Evolutionary conservation across 1,139 yeast genomes (phyloP).

Genomic region (Pichia sp.): DNA sequence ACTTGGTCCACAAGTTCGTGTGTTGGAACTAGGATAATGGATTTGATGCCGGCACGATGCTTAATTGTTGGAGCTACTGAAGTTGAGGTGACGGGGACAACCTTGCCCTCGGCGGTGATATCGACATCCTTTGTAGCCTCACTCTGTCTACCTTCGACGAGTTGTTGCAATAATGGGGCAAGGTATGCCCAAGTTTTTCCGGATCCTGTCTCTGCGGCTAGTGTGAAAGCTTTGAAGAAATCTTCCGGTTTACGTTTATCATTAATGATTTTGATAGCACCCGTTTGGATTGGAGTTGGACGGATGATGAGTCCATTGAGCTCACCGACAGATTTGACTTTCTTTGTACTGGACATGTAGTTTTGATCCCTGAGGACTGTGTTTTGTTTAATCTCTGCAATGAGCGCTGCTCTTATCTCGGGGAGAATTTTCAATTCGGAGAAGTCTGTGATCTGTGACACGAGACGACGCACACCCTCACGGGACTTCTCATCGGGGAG

Average conservation of each 20-base stretch:
- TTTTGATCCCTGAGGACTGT: constrained; percentile 34
- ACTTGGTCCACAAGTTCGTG: constrained; percentile 86
- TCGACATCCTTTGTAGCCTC: neutral
- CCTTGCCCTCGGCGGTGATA: constrained; percentile 14
- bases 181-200: constrained; percentile 94
- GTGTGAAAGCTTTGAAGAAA: constrained; percentile 56
- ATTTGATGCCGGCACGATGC: constrained; percentile 41
- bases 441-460: constrained; percentile 51
- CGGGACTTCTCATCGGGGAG: constrained; percentile 25
- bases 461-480: constrained; percentile 26
- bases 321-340: constrained; percentile 31
- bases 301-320: constrained; percentile 30
- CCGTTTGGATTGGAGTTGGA: constrained; percentile 61
- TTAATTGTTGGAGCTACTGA: constrained; percentile 14
- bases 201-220: constrained; percentile 96
- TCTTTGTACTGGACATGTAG: constrained; percentile 35
- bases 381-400: constrained; percentile 47
- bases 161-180: constrained; percentile 56
- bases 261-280: constrained; percentile 46
- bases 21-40: constrained; percentile 79
- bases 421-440: constrained; percentile 62
- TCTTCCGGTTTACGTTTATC: constrained; percentile 26
- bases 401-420: constrained; percentile 55
- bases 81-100: neutral
- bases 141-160: constrained; percentile 37